Conservation (phyloP, 2,329 filamentous ascomycete genomes). For the Aureobasidium sp. region DNA sequence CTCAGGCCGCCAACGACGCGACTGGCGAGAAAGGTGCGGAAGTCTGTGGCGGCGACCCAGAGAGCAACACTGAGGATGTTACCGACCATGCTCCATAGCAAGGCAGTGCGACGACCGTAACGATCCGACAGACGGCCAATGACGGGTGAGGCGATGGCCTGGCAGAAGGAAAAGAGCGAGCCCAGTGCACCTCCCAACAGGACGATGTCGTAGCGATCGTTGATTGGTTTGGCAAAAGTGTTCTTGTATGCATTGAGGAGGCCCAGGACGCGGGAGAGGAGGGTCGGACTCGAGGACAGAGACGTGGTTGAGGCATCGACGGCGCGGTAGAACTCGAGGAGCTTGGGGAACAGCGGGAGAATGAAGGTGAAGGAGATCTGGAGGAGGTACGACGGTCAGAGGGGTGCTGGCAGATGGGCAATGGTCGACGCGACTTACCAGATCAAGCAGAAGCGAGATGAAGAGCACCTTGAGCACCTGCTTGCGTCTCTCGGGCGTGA, state of each 20-base stretch:
- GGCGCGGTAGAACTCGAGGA: constrained; percentile 92
- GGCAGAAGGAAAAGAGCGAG: constrained; percentile 85
- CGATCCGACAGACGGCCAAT: constrained; percentile 84
- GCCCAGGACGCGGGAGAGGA: constrained; percentile 70
- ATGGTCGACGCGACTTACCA: constrained; percentile 39
- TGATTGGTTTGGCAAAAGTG: constrained; percentile 83
- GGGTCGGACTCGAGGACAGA: constrained; percentile 40
- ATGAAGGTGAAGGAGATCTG: constrained; percentile 99
- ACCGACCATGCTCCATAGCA: constrained; percentile 84
- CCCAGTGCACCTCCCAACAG: constrained; percentile 88
- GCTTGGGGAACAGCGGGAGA: constrained; percentile 86
- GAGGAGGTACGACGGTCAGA: constrained; percentile 37
- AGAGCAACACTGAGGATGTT: constrained; percentile 90
- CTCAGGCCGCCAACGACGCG: constrained; percentile 86
- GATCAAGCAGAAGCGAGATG: constrained; percentile 77
- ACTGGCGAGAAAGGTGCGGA: constrained; percentile 88
- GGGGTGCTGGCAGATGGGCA: background rate
- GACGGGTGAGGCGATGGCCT: constrained; percentile 83
- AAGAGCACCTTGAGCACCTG: constrained; percentile 81
- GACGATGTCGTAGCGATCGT: constrained; percentile 94
- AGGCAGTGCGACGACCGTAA: constrained; percentile 76
- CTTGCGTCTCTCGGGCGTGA: constrained; percentile 46
- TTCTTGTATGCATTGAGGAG: constrained; percentile 94
- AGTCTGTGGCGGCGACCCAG: constrained; percentile 90
- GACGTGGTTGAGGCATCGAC: constrained; percentile 53